Evolutionary conservation across 208 protist genomes (phyloP).

Genomic region (Naegleria gruberi): DNA sequence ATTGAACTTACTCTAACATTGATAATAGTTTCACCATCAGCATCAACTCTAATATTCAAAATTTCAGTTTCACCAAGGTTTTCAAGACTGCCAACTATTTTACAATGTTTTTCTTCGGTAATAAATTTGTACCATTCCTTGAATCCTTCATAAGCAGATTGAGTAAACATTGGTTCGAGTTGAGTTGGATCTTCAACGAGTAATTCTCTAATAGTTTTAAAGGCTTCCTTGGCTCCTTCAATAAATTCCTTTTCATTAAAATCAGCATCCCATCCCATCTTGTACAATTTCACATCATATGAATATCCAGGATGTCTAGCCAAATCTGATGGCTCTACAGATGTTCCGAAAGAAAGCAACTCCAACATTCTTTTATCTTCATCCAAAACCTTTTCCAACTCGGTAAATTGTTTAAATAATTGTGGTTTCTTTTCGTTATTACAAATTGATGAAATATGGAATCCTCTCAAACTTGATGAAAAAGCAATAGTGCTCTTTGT

Average conservation of each 20-base stretch:
- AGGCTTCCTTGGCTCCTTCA: not conserved
- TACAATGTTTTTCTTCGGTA: not conserved
- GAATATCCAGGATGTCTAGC: not conserved
- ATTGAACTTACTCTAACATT: not conserved
- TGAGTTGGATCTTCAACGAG: not conserved
- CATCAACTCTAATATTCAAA: not conserved
- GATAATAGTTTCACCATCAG: not conserved
- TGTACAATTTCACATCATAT: not conserved
- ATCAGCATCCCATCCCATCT: not conserved
- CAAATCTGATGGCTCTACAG: not conserved
- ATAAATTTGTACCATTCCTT: not conserved
- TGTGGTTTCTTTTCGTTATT: too few species aligned
- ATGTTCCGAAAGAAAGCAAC: not conserved
- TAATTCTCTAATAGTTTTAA: not conserved
- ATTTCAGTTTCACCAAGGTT: not conserved
- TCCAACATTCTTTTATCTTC: not conserved
- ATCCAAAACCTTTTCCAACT: not conserved
- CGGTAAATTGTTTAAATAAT: not conserved
- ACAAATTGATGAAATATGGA: too few species aligned
- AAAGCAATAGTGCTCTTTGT: too few species aligned
- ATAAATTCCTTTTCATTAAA: not conserved
- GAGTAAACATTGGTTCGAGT: not conserved
- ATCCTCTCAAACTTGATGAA: too few species aligned
- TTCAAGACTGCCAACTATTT: not conserved
- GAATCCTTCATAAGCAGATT: not conserved